phyloP scores from a whole-genome alignment of 163 green algal species.

The Scenedesmus sp. region DNA sequence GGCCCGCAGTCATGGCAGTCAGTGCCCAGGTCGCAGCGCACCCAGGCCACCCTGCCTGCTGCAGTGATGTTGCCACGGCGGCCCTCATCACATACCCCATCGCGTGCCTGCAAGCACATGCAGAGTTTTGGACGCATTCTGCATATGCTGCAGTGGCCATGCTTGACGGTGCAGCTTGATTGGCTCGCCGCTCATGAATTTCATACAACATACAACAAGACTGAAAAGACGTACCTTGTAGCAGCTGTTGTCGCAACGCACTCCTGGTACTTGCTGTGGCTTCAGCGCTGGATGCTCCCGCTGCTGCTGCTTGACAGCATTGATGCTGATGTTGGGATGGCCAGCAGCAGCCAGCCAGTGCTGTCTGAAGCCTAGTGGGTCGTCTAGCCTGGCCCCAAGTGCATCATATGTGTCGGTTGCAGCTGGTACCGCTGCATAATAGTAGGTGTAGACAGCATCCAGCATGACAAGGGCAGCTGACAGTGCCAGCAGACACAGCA shows the following conservation, averaged over 20 bases:
- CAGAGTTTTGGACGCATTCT: too few species aligned
- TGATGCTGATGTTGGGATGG: background rate
- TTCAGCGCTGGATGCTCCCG: background rate
- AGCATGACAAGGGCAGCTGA: too few species aligned
- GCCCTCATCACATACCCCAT: conserved; percentile 38
- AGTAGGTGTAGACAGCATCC: too few species aligned
- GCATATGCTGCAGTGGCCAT: background rate
- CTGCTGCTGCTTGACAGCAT: background rate
- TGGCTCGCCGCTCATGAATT: too few species aligned
- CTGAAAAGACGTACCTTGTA: conserved; percentile 6
- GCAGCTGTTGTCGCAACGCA: conserved; percentile 9
- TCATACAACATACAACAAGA: background rate
- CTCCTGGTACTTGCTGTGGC: background rate
- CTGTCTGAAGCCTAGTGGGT: background rate
- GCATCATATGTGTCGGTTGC: background rate
- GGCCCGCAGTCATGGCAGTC: conserved; percentile 41
- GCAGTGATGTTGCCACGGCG: background rate
- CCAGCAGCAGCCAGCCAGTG: background rate
- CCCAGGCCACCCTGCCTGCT: background rate
- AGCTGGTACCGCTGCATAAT: background rate
- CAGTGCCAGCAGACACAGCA: too few species aligned
- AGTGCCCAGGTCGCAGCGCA: conserved; percentile 37
- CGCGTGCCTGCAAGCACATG: background rate
- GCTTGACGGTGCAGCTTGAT: background rate
- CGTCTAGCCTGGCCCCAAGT: background rate